Evolutionary conservation across 305 asterid species (phyloP), one percentile per base, ranked within the genome.

Genomic region (Ajuga reptans): DNA sequence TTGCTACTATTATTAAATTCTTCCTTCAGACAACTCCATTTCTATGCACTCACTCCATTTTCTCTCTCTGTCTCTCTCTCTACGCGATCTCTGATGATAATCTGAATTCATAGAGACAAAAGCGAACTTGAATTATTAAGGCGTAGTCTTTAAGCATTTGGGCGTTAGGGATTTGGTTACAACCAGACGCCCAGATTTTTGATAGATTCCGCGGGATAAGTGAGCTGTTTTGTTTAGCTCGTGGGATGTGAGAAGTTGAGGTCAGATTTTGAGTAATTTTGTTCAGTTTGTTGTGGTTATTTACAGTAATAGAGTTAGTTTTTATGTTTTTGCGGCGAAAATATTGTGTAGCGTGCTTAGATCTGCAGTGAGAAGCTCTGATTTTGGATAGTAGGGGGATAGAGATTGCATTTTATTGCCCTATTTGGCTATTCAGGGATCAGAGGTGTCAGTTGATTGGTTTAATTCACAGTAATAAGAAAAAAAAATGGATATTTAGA

Each of bases 201-300:
- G 84, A 75, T 75, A 64, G 78, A 81, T 77, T 74, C 78, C 65
- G 78, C 71, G 56, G 78, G 78, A 76, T 69, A 77, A 74, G 64
- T 53, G 82, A 71, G 74, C 59, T 71, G 62, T 49, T n/a, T n/a
- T 79, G 64, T 63, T 70, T 69, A 76, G 82, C 77, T 74, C 73
- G 79, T 78, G 93, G 74, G 83, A 83, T 82, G 85, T 64, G 82
- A 83, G 72, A 74, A 71, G 77, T 79, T 79, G 87, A 76, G 86
- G 87, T 82, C 46, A 80, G 76, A 57, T 75, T 70, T 72, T 61
- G 31, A 57, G 75, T 77, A 24, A 34, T 55, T 76, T 60, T 59
- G 12, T 52, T 69, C 53, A 42, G 64, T 74, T 51, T 67, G 46
- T 64, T 53, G 57, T 34, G 75, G 70, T 75, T 70, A 33, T 55